Conservation (phyloP, 2,329 filamentous ascomycete species). For the Ophiostoma triangulosporum region DNA sequence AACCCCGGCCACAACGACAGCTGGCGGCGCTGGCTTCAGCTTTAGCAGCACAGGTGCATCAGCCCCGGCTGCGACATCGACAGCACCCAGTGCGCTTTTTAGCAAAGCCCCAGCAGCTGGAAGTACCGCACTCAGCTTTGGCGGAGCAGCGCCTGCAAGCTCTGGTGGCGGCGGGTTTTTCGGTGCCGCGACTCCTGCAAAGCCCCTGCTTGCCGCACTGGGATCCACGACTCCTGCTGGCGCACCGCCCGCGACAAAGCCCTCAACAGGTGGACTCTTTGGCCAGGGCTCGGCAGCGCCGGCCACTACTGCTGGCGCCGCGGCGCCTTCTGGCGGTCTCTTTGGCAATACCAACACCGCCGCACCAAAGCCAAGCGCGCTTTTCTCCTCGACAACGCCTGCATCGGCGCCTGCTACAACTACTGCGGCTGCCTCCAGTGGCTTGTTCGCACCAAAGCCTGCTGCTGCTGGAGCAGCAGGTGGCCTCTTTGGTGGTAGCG, state of each 20-base stretch:
- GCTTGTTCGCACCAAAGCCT: background rate
- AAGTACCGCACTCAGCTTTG: slow-evolving; percentile 4
- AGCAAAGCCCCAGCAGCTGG: slow-evolving; percentile 1
- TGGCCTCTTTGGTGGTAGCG: background rate
- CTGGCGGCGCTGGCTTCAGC: slow-evolving; percentile 1
- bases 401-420: slow-evolving; percentile 2
- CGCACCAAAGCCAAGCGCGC: background rate
- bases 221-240: slow-evolving; percentile 43
- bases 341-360: background rate
- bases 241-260: slow-evolving; percentile 32
- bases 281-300: slow-evolving; percentile 6
- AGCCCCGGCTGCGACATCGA: background rate
- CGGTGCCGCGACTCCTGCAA: slow-evolving; percentile 28
- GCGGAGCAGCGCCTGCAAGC: background rate
- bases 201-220: slow-evolving; percentile 31
- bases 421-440: background rate
- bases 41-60: slow-evolving; percentile 1
- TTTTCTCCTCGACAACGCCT: background rate
- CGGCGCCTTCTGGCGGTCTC: slow-evolving; percentile 8
- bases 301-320: slow-evolving; percentile 5
- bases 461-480: background rate
- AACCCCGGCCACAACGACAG: background rate
- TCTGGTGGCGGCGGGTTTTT: slow-evolving; percentile 5
- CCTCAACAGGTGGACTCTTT: slow-evolving; percentile 8
- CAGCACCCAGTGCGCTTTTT: background rate